Evolutionary conservation across 495 filamentous ascomycete species (phyloP).

Genomic region (Penicillium waksmanii): DNA sequence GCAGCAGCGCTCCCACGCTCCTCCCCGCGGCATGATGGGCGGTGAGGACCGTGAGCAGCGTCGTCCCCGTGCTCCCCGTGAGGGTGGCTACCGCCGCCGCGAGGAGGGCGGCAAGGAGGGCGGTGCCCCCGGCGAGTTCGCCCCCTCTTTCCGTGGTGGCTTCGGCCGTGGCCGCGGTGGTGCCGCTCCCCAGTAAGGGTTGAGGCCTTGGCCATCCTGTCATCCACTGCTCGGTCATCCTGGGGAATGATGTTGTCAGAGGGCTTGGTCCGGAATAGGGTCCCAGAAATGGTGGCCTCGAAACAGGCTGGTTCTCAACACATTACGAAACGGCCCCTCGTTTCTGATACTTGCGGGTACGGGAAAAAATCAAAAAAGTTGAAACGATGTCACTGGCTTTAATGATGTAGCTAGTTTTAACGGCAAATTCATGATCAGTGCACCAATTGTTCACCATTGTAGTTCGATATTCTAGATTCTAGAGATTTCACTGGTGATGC

Average conservation of each 20-base stretch:
- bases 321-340: constrained; percentile 27
- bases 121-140: constrained; percentile 91
- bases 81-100: constrained; percentile 92
- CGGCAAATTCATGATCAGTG: constrained; percentile 38
- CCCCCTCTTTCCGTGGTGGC: constrained; percentile 93
- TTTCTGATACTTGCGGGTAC: constrained; percentile 29
- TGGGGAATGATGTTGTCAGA: constrained; percentile 37
- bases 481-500: too few species aligned
- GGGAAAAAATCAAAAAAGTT: constrained; percentile 36
- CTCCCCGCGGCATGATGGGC: constrained; percentile 97
- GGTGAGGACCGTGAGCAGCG: constrained; percentile 86
- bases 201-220: constrained; percentile 34
- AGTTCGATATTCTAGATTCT: not conserved
- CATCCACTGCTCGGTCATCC: constrained; percentile 44
- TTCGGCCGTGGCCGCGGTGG: constrained; percentile 88
- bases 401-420: constrained; percentile 40
- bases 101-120: constrained; percentile 94
- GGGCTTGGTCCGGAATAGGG: constrained; percentile 39
- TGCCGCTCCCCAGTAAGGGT: constrained; percentile 66
- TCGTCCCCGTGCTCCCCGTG: constrained; percentile 80
- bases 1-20: constrained; percentile 98
- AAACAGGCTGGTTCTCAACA: constrained; percentile 34
- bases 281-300: constrained; percentile 20
- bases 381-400: constrained; percentile 33
- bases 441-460: constrained; percentile 1